Base-by-base conservation (phyloP, 1,139 yeast species). In the Yamadazyma diddensiae region DNA sequence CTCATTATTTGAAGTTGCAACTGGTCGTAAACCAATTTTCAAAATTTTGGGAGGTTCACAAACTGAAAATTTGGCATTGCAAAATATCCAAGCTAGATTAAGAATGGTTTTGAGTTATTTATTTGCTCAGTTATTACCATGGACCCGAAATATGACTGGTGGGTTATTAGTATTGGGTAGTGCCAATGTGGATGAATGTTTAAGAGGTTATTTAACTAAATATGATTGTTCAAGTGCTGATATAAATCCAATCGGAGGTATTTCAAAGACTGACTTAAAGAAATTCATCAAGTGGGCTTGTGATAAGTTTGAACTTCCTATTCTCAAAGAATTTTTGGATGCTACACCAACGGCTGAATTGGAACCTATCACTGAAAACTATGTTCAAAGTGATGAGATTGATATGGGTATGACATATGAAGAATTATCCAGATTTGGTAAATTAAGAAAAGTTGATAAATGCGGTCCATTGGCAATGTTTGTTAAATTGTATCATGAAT, bases 331-430 rank as follows among this genome's bases (percentile, higher is more conserved):
- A 5, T 92, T 94, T 54, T 65, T 92, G 31, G 77, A 76, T 41
- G 98, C 98, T 0, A 82, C 92, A 0, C 99, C 99, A 22, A 92
- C 98, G 0, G 99, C 99, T 0, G 99, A 92, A 56, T 73, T 92
- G 35, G 99, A 92, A 53, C 99, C 99, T 28, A 90, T 87, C 35
- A 90, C 98, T 0, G 79, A 83, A 45, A 73, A 79, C 39, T 90
- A 92, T 50, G 95, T 88, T 10, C 99, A 92, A 59, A 84, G 95
- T 28, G 99, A 92, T 57, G 99, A 92, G 57, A 80, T 77, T 6
- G 99, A 92, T 55, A 92, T 92, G 98, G 99, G 99, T 1, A 83
- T 94, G 83, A 84, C 96, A 0, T 92, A 92, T 52, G 95, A 88
- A 43, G 98, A 92, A 54, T 72, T 92, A 37, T 82, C 95, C 20